Evolutionary conservation across 2,329 filamentous ascomycete species (phyloP), one percentile per base, ranked within the genome.

Genomic region (Fusarium redolens): DNA sequence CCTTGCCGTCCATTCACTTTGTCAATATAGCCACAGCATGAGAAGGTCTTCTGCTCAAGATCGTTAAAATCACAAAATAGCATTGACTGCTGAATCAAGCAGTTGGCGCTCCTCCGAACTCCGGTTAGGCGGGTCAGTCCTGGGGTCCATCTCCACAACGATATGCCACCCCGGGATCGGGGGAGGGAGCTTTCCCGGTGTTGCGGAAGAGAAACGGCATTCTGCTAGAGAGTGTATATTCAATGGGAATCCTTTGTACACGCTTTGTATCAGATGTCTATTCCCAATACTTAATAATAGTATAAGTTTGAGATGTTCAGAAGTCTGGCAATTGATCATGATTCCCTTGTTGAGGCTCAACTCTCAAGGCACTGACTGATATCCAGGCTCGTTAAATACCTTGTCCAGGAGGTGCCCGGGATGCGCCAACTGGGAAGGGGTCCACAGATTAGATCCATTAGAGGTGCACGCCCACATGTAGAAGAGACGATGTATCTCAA

Each of bases 131-230:
- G 75, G 75, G 70, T 71, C 68, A 67, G 68, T 72, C 64, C 51
- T 65, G 65, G 68, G 58, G 64, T 64, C 61, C 43, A 59, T 59
- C 51, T 50, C 65, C 71, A 71, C 62, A 56, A 38, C 44, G 41
- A 58, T 61, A 72, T 67, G 57, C 73, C 73, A 75, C 69, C 62
- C 74, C 75, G 75, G 75, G 55, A 75, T 67, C 71, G 73, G 67
- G 65, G 62, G 59, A 64, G 56, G 61, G 72, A 68, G 66, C 62
- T 60, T 68, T 73, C 66, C 70, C 70, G 70, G 70, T 73, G 54
- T 48, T 73, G 55, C 63, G 70, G 70, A 71, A 71, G 66, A 72
- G 59, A 60, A 51, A 37, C 58, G 70, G 66, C 44, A 61, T 73
- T 43, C 38, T 44, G 15, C 37, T 57, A 20, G 41, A 31, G 28